A percentile compares a stretch with the other conserved stretches of the same genome.
phyloP scores from a whole-genome alignment of 1,284 basidiomycete species.

The Leucoagaricus sp. region DNA sequence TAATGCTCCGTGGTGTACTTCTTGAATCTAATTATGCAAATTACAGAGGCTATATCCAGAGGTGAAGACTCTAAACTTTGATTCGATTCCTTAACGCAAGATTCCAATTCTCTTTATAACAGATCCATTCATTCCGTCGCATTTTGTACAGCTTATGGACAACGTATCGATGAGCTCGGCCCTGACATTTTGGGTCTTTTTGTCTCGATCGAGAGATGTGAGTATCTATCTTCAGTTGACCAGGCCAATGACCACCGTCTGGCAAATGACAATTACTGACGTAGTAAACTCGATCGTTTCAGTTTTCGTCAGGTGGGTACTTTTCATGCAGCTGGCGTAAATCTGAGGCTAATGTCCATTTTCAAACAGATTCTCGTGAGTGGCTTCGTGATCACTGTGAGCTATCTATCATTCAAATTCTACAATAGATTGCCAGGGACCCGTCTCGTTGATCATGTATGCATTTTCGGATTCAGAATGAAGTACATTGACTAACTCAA shows the following conservation, averaged over 20 bases:
- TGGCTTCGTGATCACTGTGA: background rate
- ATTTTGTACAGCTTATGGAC: constrained; percentile 32
- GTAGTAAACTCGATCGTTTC: too few relatives aligned
- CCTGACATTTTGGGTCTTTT: constrained; percentile 29
- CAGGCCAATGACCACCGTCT: too few relatives aligned
- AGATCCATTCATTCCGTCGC: constrained; percentile 29
- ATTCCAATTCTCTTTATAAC: too few relatives aligned
- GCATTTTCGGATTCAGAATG: too few relatives aligned
- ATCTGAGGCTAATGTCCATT: too few relatives aligned
- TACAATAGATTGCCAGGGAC: constrained; percentile 6
- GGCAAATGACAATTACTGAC: too few relatives aligned
- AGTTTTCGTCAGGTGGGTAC: background rate
- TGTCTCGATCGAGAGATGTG: constrained; percentile 25
- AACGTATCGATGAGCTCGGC: constrained; percentile 27
- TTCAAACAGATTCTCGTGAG: constrained; percentile 9
- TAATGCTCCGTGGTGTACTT: constrained; percentile 25
- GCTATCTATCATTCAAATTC: too few relatives aligned
- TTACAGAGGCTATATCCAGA: constrained; percentile 17
- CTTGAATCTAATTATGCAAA: background rate
- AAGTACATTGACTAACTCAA: too few relatives aligned
- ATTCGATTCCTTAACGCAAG: too few relatives aligned
- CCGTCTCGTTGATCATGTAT: constrained; percentile 13
- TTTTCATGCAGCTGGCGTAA: too few relatives aligned
- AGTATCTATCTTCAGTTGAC: too few relatives aligned
- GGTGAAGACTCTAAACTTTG: too few relatives aligned